Evolutionary conservation across 1,139 yeast species (phyloP), one percentile per base, ranked within the genome.

Genomic region (Taphrina confusa): DNA sequence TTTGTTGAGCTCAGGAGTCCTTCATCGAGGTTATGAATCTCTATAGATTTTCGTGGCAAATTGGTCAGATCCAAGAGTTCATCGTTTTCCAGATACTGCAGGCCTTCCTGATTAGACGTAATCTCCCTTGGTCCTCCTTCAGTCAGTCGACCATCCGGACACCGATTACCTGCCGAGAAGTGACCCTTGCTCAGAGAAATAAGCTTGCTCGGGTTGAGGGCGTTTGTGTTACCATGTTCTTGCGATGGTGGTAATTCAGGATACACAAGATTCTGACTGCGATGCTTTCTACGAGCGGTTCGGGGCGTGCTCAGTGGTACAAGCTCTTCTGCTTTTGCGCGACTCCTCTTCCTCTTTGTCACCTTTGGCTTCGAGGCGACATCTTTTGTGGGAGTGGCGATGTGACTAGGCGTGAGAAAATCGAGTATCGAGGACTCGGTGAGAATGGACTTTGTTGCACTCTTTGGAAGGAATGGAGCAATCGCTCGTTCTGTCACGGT

Each of bases 401-500:
- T 8, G 12, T 25, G 50, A 33, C 34, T 25, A 16, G 52, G 52
- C 5, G 28, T 34, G 25, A 47, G 36, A 30, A 47, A 47, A 11
- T 47, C 34, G 28, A 22, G 28, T 18, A 47, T 47, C 14, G 52
- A 47, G 8, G 37, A 6, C 25, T 14, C 37, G n/a, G 14, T 16
- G 16, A 18, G 25, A 22, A 25, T 11, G n/a, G n/a, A 16, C 3
- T 28, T 14, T 6, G 8, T 12, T 2, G 22, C 18, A 22, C 20
- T 22, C n/a, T n/a, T 37, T 6, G 52, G 31, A 2, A 28, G 8
- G 31, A 47, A 31, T 18, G 52, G 36, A 16, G 52, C 31, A n/a
- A 47, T n/a, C 5, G 52, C 39, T 20, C 52, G 52, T 18, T 31
- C 52, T 5, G 52, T 47, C 12, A 47, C 33, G 18, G 52, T 47